Conservation (phyloP, 1,139 yeast species). For the Candida sp. region DNA sequence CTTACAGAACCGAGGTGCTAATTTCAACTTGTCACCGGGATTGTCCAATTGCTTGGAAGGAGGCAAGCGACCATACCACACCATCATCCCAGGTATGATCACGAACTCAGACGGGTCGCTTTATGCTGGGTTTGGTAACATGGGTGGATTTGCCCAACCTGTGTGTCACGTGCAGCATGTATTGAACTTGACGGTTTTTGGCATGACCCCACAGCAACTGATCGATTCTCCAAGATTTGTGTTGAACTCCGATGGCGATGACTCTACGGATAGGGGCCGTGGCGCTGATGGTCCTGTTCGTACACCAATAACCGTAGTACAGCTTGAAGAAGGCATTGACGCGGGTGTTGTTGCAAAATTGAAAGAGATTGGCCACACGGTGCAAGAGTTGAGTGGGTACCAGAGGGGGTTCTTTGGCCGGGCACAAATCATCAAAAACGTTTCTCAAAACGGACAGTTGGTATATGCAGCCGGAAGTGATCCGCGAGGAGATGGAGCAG, state of each 20-base stretch:
- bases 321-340: slow-evolving; percentile 68
- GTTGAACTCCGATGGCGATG: slow-evolving; percentile 53
- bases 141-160: slow-evolving; percentile 92
- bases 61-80: slow-evolving; percentile 79
- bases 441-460: slow-evolving; percentile 38
- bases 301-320: slow-evolving; percentile 60
- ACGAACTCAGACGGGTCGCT: slow-evolving; percentile 41
- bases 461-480: slow-evolving; percentile 79
- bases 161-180: slow-evolving; percentile 86
- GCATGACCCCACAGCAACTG: slow-evolving; percentile 74
- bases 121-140: slow-evolving; percentile 78
- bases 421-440: slow-evolving; percentile 72
- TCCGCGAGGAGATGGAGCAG: slow-evolving; percentile 81
- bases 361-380: slow-evolving; percentile 60
- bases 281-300: slow-evolving; percentile 75
- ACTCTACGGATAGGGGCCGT: slow-evolving; percentile 52
- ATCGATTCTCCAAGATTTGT: slow-evolving; percentile 79
- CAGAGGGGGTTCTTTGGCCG: slow-evolving; percentile 62
- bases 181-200: slow-evolving; percentile 65
- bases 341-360: slow-evolving; percentile 47
- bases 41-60: slow-evolving; percentile 68
- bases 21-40: slow-evolving; percentile 65
- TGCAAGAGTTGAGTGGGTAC: slow-evolving; percentile 48
- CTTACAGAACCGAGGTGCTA: slow-evolving; percentile 78
- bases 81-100: slow-evolving; percentile 85